phyloP scores from a whole-genome alignment of 2,329 filamentous ascomycete genomes.

The Acrodontium crateriforme region DNA sequence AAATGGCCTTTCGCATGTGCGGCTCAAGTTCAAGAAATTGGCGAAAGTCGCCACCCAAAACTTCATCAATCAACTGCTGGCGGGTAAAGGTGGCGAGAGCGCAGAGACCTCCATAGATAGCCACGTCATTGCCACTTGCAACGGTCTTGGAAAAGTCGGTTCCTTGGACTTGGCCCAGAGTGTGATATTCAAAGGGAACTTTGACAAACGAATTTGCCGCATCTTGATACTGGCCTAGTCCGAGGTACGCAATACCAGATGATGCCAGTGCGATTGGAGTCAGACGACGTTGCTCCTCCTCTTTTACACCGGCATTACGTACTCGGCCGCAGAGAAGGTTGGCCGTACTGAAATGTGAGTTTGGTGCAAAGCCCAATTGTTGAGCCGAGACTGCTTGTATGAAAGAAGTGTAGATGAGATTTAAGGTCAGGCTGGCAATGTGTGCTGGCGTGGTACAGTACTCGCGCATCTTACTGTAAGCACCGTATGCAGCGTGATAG shows the following conservation, averaged over 20 bases:
- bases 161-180: slow-evolving; percentile 28
- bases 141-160: slow-evolving; percentile 53
- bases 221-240: slow-evolving; percentile 42
- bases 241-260: slow-evolving; percentile 48
- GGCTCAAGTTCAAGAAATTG: slow-evolving; percentile 84
- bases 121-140: slow-evolving; percentile 73
- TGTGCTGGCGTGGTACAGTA: slow-evolving; percentile 76
- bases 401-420: slow-evolving; percentile 61
- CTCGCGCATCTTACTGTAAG: slow-evolving; percentile 76
- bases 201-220: slow-evolving; percentile 61
- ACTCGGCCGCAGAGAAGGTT: slow-evolving; percentile 41
- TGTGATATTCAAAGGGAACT: slow-evolving; percentile 39
- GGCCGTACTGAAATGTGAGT: slow-evolving; percentile 44
- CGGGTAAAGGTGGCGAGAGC: slow-evolving; percentile 84
- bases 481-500: slow-evolving; percentile 56
- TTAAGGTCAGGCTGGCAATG: slow-evolving; percentile 67
- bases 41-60: slow-evolving; percentile 77
- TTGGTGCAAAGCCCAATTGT: slow-evolving; percentile 16
- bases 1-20: slow-evolving; percentile 82
- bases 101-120: slow-evolving; percentile 80
- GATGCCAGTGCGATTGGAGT: slow-evolving; percentile 51
- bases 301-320: slow-evolving; percentile 30
- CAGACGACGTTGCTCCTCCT: slow-evolving; percentile 44
- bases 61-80: slow-evolving; percentile 54
- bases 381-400: slow-evolving; percentile 56